phyloP scores from a whole-genome alignment of 1,284 basidiomycete genomes.

The Ustilago cynodontis region DNA sequence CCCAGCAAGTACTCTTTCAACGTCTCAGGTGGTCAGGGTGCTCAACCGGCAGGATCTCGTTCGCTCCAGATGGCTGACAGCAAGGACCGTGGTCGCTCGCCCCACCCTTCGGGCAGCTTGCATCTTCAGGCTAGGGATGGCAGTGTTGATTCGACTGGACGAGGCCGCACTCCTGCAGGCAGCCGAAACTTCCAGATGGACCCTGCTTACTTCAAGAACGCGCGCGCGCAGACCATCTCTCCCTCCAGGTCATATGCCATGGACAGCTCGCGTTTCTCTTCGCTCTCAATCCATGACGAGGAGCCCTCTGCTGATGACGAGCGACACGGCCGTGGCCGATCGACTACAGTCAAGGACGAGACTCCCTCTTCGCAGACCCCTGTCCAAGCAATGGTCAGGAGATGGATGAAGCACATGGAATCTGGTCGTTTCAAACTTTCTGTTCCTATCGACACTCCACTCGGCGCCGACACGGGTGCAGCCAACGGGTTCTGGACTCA shows the following conservation, averaged over 20 bases:
- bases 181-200: slow-evolving; percentile 59
- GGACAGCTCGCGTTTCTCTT: slow-evolving; percentile 56
- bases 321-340: slow-evolving; percentile 43
- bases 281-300: slow-evolving; percentile 54
- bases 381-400: slow-evolving; percentile 76
- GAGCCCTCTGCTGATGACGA: slow-evolving; percentile 29
- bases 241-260: slow-evolving; percentile 60
- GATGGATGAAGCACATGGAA: slow-evolving; percentile 81
- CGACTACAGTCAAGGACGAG: slow-evolving; percentile 49
- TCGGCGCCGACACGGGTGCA: slow-evolving; percentile 73
- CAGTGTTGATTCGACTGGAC: slow-evolving; percentile 49
- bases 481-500: slow-evolving; percentile 64
- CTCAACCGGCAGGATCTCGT: slow-evolving; percentile 35
- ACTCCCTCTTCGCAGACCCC: slow-evolving; percentile 52
- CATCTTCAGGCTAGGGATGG: slow-evolving; percentile 52
- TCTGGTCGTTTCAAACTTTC: slow-evolving; percentile 81
- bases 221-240: slow-evolving; percentile 56
- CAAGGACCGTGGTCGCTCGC: slow-evolving; percentile 46
- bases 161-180: slow-evolving; percentile 48
- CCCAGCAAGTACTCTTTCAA: slow-evolving; percentile 46
- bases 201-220: slow-evolving; percentile 60
- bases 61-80: slow-evolving; percentile 46
- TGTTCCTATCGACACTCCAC: slow-evolving; percentile 77
- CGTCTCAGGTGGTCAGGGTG: slow-evolving; percentile 23
- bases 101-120: slow-evolving; percentile 46